Evolutionary conservation across 192 early-diverging fungal genomes (phyloP), one percentile per base, ranked within the genome.

Genomic region (Rhizoclosmatium globosum): DNA sequence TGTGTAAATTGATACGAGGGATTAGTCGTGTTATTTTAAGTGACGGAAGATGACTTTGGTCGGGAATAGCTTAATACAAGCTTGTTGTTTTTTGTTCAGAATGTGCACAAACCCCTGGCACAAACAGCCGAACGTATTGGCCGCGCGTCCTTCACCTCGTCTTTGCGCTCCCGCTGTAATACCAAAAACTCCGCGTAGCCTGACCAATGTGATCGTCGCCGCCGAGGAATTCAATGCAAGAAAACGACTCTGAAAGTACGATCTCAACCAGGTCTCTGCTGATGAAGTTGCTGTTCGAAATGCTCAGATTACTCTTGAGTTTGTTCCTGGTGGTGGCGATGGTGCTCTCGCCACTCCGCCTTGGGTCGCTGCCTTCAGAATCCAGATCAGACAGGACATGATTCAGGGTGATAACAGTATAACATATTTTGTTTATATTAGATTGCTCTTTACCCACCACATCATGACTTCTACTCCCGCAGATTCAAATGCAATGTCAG

Each of bases 361-460:
- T 7, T 53, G 50, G 0, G 6, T 53, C 9, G 0, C 50, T 17
- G 50, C 50, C 50, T 53, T 53, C 50, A 1, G 50, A 1, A 1
- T 53, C 0, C 50, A 53, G 50, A 53, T 53, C 50, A 53, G 50
- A 53, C 50, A 53, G 17, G 50, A 53, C 50, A 53, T 53, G 23
- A 19, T 62, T 62, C n/a, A n/a, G n/a, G n/a, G n/a, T 19, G 15
- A 62, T 9, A 19, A 0, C 7, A 21, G 0, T 39, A 62, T 19
- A 21, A 62, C 11, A 62, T 1, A 62, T 6, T 62, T 19, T 9
- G 7, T 19, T 62, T 21, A 62, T 62, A 19, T 62, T 21, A 23
- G 60, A 62, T 62, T 7, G 23, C 60, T 62, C 60, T 9, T 23
- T 7, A 62, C 9, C 60, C 60, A 62, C 60, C 60, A 62, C 9